These are phyloP conservation scores for Daedaleopsis sinensis DNA, from an alignment of 768 basidiomycete species.

Conservation along the genomic window DNA sequence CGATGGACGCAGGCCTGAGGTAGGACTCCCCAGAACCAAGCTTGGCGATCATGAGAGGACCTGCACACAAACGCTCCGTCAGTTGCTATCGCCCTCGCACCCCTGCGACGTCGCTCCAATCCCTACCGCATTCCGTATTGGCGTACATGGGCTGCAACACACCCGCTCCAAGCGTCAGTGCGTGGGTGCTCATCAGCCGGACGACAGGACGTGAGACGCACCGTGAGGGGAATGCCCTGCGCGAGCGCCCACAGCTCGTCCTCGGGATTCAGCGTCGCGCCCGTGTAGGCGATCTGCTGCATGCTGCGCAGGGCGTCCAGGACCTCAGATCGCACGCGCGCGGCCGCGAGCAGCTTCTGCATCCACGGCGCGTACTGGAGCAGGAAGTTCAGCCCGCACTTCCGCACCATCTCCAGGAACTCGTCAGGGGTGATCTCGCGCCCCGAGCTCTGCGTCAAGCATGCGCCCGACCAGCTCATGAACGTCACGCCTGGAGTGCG, in stretches of 20 bases:
- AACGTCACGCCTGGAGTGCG: constrained; percentile 7
- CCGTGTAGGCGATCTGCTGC: constrained; percentile 24
- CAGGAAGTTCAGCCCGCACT: constrained; percentile 22
- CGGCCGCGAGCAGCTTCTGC: constrained; percentile 16
- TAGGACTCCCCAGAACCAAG: constrained; percentile 17
- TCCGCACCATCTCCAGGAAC: constrained; percentile 19
- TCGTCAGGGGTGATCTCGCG: constrained; percentile 21
- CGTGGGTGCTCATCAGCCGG: background rate
- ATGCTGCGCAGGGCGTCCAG: constrained; percentile 18
- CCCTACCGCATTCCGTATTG: constrained; percentile 18
- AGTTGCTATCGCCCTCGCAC: background rate
- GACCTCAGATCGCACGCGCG: constrained; percentile 14
- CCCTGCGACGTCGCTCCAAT: background rate
- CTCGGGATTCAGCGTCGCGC: constrained; percentile 20
- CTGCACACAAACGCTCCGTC: background rate
- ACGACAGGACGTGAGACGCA: background rate
- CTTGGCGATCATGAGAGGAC: constrained; percentile 17
- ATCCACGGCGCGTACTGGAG: constrained; percentile 26
- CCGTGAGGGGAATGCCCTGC: constrained; percentile 21
- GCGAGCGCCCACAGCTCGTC: constrained; percentile 24
- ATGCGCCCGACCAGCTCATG: constrained; percentile 15
- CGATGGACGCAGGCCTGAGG: constrained; percentile 9
- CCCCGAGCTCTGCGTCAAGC: constrained; percentile 17
- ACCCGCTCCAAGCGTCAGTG: too few relatives aligned
- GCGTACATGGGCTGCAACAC: constrained; percentile 18